Percentiles rank a stretch among this genome's conserved stretches.
These are phyloP conservation scores for Drechslerella dactyloides DNA, from an alignment of 2,329 filamentous ascomycete species.

Conservation along the genomic window DNA sequence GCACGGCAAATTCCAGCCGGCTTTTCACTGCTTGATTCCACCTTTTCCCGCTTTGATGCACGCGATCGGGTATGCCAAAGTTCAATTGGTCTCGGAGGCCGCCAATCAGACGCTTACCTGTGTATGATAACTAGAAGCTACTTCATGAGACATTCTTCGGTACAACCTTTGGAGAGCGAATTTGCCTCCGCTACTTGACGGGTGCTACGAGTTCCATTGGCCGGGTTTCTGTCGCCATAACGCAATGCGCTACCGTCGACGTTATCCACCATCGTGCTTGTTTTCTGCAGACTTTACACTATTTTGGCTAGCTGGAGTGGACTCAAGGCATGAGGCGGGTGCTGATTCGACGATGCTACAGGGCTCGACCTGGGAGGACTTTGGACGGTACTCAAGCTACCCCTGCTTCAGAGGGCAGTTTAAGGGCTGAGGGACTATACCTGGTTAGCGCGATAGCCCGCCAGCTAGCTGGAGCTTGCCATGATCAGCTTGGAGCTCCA, in stretches of 20 bases:
- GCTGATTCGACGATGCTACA: not conserved
- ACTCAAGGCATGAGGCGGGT: not conserved
- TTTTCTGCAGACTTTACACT: conserved; percentile 1
- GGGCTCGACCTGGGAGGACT: not conserved
- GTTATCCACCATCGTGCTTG: not conserved
- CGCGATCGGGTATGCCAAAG: no score
- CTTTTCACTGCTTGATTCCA: no score
- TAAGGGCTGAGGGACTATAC: not conserved
- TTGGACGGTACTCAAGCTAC: not conserved
- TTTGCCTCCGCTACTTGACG: no score
- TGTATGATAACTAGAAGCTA: not conserved
- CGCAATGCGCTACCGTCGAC: not conserved
- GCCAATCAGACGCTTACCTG: not conserved
- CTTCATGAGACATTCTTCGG: no score
- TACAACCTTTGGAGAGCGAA: no score
- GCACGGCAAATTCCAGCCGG: no score
- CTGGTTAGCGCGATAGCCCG: not conserved
- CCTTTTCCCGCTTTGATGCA: no score
- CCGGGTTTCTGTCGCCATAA: not conserved
- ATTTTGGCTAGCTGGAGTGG: not conserved
- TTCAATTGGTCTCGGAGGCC: not conserved
- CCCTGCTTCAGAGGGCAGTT: not conserved
- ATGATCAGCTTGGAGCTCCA: not conserved
- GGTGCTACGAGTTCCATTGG: not conserved
- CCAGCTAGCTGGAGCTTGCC: not conserved